phyloP scores from a whole-genome alignment of 1,284 basidiomycete genomes.

The Vanrija sp. region DNA sequence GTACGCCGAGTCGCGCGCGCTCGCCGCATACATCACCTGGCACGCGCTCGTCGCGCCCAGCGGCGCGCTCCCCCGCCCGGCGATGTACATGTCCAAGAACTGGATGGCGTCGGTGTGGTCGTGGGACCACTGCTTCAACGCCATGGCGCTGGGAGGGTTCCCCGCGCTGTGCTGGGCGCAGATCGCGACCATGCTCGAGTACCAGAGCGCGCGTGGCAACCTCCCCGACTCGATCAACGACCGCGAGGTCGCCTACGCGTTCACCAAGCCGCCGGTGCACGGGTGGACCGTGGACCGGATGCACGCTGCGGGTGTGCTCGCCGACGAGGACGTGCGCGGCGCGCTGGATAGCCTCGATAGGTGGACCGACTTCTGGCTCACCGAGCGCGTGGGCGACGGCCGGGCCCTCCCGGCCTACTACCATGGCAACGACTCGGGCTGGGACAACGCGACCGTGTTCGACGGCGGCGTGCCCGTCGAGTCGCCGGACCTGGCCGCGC shows the following conservation, averaged over 20 bases:
- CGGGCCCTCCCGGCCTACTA: neutral
- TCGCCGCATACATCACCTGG: no score
- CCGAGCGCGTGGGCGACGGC: neutral
- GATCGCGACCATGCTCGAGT: conserved; percentile 2
- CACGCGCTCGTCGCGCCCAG: no score
- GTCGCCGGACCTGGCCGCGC: neutral
- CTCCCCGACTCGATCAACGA: conserved; percentile 6
- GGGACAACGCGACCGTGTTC: conserved; percentile 3
- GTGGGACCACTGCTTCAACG: conserved; percentile 8
- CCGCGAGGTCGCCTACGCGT: conserved; percentile 4
- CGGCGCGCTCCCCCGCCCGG: neutral
- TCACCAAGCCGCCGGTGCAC: conserved; percentile 5
- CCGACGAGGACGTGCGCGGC: neutral
- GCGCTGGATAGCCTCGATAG: neutral
- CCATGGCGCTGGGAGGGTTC: neutral
- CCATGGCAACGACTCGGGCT: conserved; percentile 9
- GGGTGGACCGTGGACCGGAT: conserved; percentile 6
- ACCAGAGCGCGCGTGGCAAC: conserved; percentile 1
- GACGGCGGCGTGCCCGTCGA: neutral
- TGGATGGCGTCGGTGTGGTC: conserved; percentile 2
- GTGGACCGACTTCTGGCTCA: conserved; percentile 6
- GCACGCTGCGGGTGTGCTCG: neutral
- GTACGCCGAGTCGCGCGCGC: no score
- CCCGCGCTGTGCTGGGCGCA: neutral
- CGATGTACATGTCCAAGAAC: neutral